These are phyloP conservation scores for Candida dajiaensis DNA, from an alignment of 805 yeast species.

Conservation along the genomic window DNA sequence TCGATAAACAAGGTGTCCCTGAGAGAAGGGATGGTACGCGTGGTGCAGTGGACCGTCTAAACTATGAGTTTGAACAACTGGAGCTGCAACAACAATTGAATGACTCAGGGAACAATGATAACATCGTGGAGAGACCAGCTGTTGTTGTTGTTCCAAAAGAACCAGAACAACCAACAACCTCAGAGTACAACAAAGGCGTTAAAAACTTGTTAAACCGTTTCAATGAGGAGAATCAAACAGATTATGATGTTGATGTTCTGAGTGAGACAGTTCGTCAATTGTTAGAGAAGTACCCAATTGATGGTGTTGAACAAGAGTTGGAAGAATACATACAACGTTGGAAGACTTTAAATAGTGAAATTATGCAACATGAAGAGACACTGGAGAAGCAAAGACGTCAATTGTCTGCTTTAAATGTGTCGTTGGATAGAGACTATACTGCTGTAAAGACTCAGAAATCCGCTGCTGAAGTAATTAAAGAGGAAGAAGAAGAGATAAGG, in stretches of 20 bases:
- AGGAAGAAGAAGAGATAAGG: conserved; percentile 41
- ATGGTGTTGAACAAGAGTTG: neutral
- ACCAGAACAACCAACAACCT: conserved; percentile 4
- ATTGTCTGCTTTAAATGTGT: conserved; percentile 30
- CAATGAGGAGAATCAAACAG: conserved; percentile 25
- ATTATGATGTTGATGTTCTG: conserved; percentile 37
- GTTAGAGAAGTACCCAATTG: conserved; percentile 21
- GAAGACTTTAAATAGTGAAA: conserved; percentile 21
- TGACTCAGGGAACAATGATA: conserved; percentile 17
- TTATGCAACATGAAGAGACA: conserved; percentile 36
- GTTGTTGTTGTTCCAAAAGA: conserved; percentile 22
- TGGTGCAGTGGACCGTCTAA: conserved; percentile 30
- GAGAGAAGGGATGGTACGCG: conserved; percentile 47
- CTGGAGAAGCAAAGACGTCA: conserved; percentile 39
- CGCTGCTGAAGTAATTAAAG: conserved; percentile 34
- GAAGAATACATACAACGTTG: neutral
- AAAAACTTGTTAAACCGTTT: conserved; percentile 27
- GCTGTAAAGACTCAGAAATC: conserved; percentile 20
- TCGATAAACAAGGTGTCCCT: conserved; percentile 32
- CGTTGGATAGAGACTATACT: conserved; percentile 17
- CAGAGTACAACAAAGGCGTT: conserved; percentile 23
- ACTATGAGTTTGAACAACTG: conserved; percentile 29
- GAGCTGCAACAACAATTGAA: conserved; percentile 22
- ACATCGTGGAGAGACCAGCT: conserved; percentile 7
- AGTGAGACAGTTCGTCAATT: conserved; percentile 36